Base-by-base conservation (phyloP, 176 grass and related monocot genomes). In the Miscanthus lutarioriparius region DNA sequence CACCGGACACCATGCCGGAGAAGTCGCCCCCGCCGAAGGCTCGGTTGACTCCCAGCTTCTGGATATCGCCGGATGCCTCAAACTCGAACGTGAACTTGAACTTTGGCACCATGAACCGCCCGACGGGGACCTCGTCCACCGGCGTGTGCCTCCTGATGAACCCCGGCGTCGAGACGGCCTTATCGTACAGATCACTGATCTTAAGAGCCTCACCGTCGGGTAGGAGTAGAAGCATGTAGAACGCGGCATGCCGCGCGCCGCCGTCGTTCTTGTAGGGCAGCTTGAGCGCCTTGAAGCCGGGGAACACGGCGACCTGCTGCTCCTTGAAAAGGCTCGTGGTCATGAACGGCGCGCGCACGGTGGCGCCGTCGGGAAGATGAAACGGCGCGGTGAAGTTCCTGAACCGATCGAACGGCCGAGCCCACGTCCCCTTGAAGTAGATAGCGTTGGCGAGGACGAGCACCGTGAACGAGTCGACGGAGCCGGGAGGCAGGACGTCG, bases 21-120 rank as follows among this genome's bases (percentile, higher is more conserved):
- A 89, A 81, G 71, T 89, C 87, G 3, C 72, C 83, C 13, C 78
- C 51, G 13, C 0, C 2, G 8, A 89, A 89, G 15, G 87, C 87
- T 17, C 63, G 62, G 5, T 11, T 8, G 28, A 89, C 77, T 0
- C 87, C 87, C 1, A 81, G 39, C n/a, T 53, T 70, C 8, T 1
- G 0, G 15, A 89, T 76, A 5, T 85, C 82, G 1, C 1, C 2
- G 13, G 43, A 44, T 35, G 75, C 87, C 81, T 89, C 82, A 23
- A 89, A 81, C 77, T 89, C 27, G 76, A 80, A 89, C 37, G 82
- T 70, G 77, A 89, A 89, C 76, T 63, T 89, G 87, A 85, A 85
- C 48, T 61, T 83, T 0, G 82, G 82, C 15, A 81, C 70, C 82
- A 81, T 81, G 82, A 85, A 75, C 82, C 38, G 15, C 27, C 87